A percentile compares a stretch with the other conserved stretches of the same genome.
Conservation (phyloP, 1,139 yeast species). For the Geotrichum reessii region DNA sequence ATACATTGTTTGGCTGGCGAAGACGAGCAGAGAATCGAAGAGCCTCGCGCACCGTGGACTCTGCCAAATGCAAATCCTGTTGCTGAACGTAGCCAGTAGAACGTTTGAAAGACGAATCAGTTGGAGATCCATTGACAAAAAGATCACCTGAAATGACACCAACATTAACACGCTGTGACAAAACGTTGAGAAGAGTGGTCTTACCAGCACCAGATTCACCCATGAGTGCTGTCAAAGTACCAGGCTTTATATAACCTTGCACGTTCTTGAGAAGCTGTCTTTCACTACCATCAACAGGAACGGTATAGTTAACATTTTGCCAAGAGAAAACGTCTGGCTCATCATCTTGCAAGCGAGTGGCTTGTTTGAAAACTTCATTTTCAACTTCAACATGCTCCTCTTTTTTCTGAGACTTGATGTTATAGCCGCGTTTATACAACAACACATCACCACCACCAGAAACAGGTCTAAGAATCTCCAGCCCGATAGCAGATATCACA, state of each 20-base stretch:
- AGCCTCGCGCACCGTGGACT: conserved; percentile 57
- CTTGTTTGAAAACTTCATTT: conserved; percentile 40
- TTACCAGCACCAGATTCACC: conserved; percentile 71
- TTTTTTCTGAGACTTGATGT: conserved; percentile 38
- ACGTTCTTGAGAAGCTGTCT: conserved; percentile 49
- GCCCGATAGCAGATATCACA: conserved; percentile 42
- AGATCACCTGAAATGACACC: conserved; percentile 62
- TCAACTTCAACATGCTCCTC: conserved; percentile 38
- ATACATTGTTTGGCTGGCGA: conserved; percentile 48
- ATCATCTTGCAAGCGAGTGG: conserved; percentile 38
- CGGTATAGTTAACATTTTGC: conserved; percentile 49
- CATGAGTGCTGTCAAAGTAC: conserved; percentile 58
- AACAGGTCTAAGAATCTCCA: conserved; percentile 49
- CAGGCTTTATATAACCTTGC: conserved; percentile 63
- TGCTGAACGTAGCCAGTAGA: conserved; percentile 63
- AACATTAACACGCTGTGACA: conserved; percentile 53
- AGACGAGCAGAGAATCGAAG: conserved; percentile 55
- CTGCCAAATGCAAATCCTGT: conserved; percentile 56
- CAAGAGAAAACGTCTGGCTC: conserved; percentile 46
- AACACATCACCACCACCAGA: conserved; percentile 55
- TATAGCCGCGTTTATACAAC: conserved; percentile 50
- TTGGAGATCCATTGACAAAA: conserved; percentile 53
- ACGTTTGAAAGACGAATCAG: conserved; percentile 51
- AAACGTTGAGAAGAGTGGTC: conserved; percentile 54
- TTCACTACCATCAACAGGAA: conserved; percentile 46